These are phyloP conservation scores for Taxillus chinensis DNA, from an alignment of 164 flowering plant species.

Conservation along the genomic window DNA sequence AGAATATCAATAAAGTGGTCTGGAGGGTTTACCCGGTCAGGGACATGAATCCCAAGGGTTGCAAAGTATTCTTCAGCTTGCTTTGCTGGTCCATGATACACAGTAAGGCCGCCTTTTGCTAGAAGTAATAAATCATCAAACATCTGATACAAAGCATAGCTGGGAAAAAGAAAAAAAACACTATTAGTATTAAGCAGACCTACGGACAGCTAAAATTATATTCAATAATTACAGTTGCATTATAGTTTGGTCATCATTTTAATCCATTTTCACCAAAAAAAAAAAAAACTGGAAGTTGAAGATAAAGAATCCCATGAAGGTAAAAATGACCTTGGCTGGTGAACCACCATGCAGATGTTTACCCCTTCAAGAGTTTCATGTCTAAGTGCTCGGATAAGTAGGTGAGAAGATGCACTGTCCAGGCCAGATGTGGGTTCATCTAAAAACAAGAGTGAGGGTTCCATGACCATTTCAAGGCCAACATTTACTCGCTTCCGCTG, in stretches of 20 bases:
- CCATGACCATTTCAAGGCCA: constrained; percentile 98
- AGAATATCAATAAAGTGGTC: constrained; percentile 89
- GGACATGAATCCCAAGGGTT: constrained; percentile 70
- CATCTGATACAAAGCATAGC: constrained; percentile 88
- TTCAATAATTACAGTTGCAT: too few species aligned
- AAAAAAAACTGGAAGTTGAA: too few species aligned
- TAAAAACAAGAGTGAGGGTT: constrained; percentile 85
- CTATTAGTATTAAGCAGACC: neutral
- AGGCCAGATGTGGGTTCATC: constrained; percentile 98
- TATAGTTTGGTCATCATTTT: too few species aligned
- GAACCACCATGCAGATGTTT: constrained; percentile 91
- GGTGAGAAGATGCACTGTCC: constrained; percentile 88
- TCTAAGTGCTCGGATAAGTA: constrained; percentile 84
- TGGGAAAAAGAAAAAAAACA: constrained; percentile 20
- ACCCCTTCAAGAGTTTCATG: constrained; percentile 98
- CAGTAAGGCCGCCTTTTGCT: constrained; percentile 95
- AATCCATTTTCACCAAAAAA: too few species aligned
- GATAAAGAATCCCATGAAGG: too few species aligned
- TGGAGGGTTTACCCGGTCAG: constrained; percentile 94
- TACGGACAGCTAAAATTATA: too few species aligned
- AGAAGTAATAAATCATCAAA: constrained; percentile 95
- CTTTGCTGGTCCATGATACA: constrained; percentile 83
- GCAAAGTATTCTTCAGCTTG: constrained; percentile 91
- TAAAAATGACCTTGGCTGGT: constrained; percentile 74
- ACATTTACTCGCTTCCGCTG: constrained; percentile 97